These are phyloP conservation scores for Lactarius tabidus DNA, from an alignment of 768 basidiomycete species.

Conservation along the genomic window DNA sequence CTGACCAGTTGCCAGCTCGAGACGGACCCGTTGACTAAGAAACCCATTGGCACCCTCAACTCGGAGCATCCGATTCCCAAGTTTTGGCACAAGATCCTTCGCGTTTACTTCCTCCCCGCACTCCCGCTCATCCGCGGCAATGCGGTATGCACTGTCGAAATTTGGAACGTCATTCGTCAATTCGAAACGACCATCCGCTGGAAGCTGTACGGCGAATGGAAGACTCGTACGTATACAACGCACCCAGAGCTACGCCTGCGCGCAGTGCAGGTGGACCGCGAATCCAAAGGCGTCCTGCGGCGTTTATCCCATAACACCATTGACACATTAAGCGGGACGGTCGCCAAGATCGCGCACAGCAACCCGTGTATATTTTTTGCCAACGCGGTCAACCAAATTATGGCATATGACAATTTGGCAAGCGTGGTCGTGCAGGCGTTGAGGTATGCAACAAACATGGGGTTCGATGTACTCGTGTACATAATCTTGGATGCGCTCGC, in stretches of 20 bases:
- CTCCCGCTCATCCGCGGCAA: constrained; percentile 82
- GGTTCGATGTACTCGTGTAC: constrained; percentile 90
- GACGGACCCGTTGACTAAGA: constrained; percentile 60
- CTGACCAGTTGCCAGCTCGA: constrained; percentile 36
- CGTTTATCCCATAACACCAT: constrained; percentile 82
- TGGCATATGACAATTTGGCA: constrained; percentile 93
- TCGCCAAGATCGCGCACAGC: constrained; percentile 91
- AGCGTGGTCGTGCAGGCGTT: constrained; percentile 85
- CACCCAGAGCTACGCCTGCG: constrained; percentile 80
- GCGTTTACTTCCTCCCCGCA: constrained; percentile 80
- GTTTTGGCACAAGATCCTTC: constrained; percentile 84
- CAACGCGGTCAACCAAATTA: constrained; percentile 88
- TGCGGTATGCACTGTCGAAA: constrained; percentile 83
- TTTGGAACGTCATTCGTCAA: constrained; percentile 85
- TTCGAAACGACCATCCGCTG: constrained; percentile 80
- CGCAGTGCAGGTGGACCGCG: constrained; percentile 77
- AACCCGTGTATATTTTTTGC: constrained; percentile 91
- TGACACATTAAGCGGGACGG: constrained; percentile 77
- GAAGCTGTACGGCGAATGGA: constrained; percentile 96
- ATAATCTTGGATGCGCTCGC: constrained; percentile 83
- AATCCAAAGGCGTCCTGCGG: constrained; percentile 84
- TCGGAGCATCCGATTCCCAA: constrained; percentile 54
- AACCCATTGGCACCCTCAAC: constrained; percentile 49
- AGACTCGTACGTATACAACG: constrained; percentile 60
- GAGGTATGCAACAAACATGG: constrained; percentile 86